Conservation (phyloP, 352 stramenopile genomes). For the Globisporangium acanthophoron region DNA sequence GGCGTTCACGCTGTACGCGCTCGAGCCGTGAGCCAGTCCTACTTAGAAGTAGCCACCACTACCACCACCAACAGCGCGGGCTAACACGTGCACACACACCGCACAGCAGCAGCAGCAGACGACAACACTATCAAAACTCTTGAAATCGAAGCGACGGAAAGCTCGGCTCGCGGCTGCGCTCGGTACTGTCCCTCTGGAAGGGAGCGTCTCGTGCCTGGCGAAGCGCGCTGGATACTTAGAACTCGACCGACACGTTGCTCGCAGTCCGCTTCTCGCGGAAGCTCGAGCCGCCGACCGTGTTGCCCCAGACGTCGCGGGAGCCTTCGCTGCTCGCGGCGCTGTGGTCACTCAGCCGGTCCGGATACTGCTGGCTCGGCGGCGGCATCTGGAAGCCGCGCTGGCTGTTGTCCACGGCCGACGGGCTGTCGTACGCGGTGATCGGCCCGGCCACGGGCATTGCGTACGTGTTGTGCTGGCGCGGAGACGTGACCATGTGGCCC, state of each 20-base stretch:
- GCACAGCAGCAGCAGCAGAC: background rate
- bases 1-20: constrained; percentile 93
- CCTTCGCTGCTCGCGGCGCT: constrained; percentile 22
- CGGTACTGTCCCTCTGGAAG: no score
- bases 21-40: constrained; percentile 23
- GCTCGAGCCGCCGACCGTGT: constrained; percentile 14
- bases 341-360: constrained; percentile 26
- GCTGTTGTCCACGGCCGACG: constrained; percentile 13
- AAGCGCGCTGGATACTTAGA: constrained; percentile 18
- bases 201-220: no score
- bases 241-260: constrained; percentile 60
- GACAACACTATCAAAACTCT: background rate
- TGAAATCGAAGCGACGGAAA: background rate
- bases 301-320: constrained; percentile 40
- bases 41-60: no score
- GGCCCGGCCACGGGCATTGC: constrained; percentile 9
- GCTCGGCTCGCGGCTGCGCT: no score
- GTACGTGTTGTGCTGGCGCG: constrained; percentile 14
- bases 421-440: constrained; percentile 40
- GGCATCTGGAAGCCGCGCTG: background rate
- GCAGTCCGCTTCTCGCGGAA: constrained; percentile 40
- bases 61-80: no score
- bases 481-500: constrained; percentile 9
- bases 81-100: no score
- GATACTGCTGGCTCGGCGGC: background rate